These are phyloP conservation scores for Fusarium tricinctum DNA, from an alignment of 2,329 filamentous ascomycete species.

Conservation along the genomic window DNA sequence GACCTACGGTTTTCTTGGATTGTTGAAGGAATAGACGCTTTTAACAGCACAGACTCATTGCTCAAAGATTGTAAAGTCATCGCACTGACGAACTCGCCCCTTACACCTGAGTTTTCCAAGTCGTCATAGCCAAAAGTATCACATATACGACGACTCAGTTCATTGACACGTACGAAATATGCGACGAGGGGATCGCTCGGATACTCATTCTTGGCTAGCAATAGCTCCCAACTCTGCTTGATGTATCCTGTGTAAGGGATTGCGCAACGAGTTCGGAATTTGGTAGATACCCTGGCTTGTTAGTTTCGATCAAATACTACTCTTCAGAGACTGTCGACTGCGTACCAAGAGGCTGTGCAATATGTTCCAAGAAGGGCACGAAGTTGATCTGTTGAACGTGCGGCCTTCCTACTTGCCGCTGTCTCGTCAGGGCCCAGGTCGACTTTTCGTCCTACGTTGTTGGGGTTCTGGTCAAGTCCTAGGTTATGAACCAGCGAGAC, in stretches of 20 bases:
- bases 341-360: slow-evolving; percentile 19
- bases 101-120: slow-evolving; percentile 10
- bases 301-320: rapidly evolving
- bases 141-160: slow-evolving; percentile 7
- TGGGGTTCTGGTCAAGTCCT: slow-evolving; percentile 20
- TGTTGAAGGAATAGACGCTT: not conserved
- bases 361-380: slow-evolving; percentile 26
- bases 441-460: slow-evolving; percentile 17
- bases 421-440: slow-evolving; percentile 25
- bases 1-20: not conserved
- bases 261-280: slow-evolving; percentile 13
- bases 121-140: slow-evolving; percentile 26
- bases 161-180: not conserved
- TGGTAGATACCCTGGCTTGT: slow-evolving; percentile 15
- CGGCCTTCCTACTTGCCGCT: not conserved
- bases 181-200: not conserved
- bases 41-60: slow-evolving; percentile 5
- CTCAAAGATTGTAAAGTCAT: slow-evolving; percentile 22
- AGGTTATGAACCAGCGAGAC: slow-evolving; percentile 11
- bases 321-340: not conserved
- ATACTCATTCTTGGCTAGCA: not conserved
- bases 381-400: slow-evolving; percentile 11
- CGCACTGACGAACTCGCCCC: slow-evolving; percentile 18
- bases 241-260: slow-evolving; percentile 22
- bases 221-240: slow-evolving; percentile 11